Evolutionary conservation across 2,329 filamentous ascomycete genomes (phyloP).

Genomic region (Coleophoma crateriformis): DNA sequence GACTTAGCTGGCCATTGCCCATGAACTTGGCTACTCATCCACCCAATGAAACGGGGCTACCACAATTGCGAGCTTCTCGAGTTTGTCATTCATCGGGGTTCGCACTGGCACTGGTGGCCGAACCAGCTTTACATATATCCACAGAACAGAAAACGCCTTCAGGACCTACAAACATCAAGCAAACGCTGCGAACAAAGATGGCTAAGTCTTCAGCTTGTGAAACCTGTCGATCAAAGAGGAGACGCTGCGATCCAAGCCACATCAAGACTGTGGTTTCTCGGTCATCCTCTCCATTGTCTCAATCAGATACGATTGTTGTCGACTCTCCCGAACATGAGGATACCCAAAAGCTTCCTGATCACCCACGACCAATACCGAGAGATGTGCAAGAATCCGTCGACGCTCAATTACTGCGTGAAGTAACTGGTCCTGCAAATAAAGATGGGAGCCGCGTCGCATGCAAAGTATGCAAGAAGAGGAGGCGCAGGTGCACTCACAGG

Average conservation of each 20-base stretch:
- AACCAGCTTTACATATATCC: no score
- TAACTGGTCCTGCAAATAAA: background rate
- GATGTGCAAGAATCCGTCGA: background rate
- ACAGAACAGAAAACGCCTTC: no score
- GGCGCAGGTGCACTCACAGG: background rate
- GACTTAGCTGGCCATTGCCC: background rate
- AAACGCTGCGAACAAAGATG: no score
- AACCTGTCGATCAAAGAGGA: no score
- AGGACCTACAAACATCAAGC: no score
- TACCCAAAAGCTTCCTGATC: background rate
- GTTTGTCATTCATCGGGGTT: no score
- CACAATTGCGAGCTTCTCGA: no score
- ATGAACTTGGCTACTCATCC: background rate
- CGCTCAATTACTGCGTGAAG: background rate
- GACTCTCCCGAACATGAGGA: background rate
- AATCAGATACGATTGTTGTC: background rate
- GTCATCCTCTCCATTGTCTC: no score
- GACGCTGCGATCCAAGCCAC: no score
- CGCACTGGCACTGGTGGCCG: no score
- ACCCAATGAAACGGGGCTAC: background rate
- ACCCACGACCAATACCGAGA: background rate
- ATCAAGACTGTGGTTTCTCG: no score
- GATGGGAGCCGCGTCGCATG: background rate
- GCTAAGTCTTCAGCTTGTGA: no score
- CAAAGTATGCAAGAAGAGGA: constrained; percentile 1